These are phyloP conservation scores for Lupinus albus DNA, from an alignment of 306 rosid species.

Conservation along the genomic window DNA sequence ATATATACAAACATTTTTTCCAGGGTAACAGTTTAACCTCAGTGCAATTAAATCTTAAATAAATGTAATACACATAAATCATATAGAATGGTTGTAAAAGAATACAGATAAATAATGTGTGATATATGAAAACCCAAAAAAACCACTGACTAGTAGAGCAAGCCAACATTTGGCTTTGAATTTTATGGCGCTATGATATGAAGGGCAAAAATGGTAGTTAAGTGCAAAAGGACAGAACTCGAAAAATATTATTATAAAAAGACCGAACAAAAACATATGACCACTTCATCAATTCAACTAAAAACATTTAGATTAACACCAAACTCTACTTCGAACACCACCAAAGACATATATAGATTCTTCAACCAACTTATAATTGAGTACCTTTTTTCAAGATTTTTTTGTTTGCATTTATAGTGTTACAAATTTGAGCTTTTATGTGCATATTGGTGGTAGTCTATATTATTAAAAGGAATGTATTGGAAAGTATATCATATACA, in stretches of 20 bases:
- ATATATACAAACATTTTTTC: too few relatives aligned
- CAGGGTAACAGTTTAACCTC: too few relatives aligned
- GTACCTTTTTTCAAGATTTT: neutral
- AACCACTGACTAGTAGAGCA: neutral
- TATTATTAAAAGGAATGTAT: too few relatives aligned
- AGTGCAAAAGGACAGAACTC: slow-evolving; percentile 19
- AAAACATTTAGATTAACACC: slow-evolving; percentile 23
- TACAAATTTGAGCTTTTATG: slow-evolving; percentile 17
- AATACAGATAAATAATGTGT: too few relatives aligned
- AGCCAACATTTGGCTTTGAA: slow-evolving; percentile 30
- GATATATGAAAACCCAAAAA: too few relatives aligned
- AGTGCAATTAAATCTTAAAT: too few relatives aligned
- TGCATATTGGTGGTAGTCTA: neutral
- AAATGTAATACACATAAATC: too few relatives aligned
- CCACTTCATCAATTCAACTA: slow-evolving; percentile 44
- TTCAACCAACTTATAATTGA: slow-evolving; percentile 28
- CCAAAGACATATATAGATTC: neutral
- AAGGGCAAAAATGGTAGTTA: slow-evolving; percentile 34
- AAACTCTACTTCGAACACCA: neutral
- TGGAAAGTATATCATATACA: too few relatives aligned
- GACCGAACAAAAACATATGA: neutral
- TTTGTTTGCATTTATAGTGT: slow-evolving; percentile 6
- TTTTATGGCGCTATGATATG: slow-evolving; percentile 31
- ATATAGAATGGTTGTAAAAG: too few relatives aligned
- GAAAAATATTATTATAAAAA: neutral